These are phyloP conservation scores for Hanseniaspora pseudoguilliermondii DNA, from an alignment of 805 yeast species.

Conservation along the genomic window DNA sequence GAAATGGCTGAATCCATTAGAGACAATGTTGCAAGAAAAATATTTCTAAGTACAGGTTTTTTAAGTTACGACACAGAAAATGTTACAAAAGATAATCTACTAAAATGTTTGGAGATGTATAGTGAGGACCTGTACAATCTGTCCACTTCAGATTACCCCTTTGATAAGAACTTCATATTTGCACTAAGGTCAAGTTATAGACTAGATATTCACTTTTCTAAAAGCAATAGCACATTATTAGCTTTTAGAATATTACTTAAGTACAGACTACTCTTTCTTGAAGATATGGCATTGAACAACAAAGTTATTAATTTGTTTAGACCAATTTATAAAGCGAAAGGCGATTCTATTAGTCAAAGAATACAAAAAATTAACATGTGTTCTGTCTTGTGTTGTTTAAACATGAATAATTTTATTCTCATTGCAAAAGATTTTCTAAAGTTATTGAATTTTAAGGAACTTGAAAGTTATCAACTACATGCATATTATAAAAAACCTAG, in stretches of 20 bases:
- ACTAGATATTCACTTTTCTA: background rate
- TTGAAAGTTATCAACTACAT: background rate
- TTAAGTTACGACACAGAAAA: background rate
- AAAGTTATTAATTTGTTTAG: background rate
- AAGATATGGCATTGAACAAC: background rate
- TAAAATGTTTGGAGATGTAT: background rate
- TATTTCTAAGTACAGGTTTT: background rate
- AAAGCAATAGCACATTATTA: background rate
- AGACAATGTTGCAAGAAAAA: background rate
- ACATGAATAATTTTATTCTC: background rate
- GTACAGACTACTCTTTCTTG: background rate
- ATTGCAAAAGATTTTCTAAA: background rate
- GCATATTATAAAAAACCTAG: background rate
- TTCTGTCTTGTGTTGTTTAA: background rate
- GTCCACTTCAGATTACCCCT: background rate
- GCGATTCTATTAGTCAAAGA: background rate
- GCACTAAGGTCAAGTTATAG: background rate
- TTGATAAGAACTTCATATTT: background rate
- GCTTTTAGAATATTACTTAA: background rate
- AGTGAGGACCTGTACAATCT: background rate
- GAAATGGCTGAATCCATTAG: background rate
- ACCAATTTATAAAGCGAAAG: background rate
- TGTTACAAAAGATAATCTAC: background rate
- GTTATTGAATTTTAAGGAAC: background rate
- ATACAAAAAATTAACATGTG: slow-evolving; percentile 8